Evolutionary conservation across 139 green algal genomes (phyloP).

Genomic region (Tetraselmis chui): DNA sequence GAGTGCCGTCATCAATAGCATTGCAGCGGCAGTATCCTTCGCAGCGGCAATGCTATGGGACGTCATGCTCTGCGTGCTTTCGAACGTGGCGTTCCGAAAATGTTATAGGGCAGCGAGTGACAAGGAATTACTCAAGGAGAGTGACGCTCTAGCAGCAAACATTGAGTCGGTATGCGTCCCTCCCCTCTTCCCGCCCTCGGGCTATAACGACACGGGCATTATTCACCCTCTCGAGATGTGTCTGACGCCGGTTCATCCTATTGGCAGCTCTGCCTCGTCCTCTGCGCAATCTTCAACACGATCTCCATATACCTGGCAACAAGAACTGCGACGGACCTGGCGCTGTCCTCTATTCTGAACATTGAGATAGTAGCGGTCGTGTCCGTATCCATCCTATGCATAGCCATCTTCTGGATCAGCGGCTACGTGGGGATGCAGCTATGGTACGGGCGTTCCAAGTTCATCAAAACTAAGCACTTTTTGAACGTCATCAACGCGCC

Average conservation of each 20-base stretch:
- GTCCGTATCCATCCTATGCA: neutral
- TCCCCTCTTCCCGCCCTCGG: neutral
- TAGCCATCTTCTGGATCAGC: neutral
- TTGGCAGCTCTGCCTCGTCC: neutral
- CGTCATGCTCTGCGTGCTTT: neutral
- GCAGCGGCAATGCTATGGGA: neutral
- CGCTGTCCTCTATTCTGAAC: neutral
- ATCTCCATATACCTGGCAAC: neutral
- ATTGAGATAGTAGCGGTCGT: neutral
- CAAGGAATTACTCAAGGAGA: neutral
- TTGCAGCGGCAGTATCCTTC: neutral
- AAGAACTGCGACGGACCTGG: neutral
- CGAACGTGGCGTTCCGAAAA: neutral
- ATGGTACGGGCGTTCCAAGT: neutral
- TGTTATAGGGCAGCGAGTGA: neutral
- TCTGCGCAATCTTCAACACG: neutral
- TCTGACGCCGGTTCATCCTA: neutral
- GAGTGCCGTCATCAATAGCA: neutral
- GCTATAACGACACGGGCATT: neutral
- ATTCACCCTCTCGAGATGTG: neutral
- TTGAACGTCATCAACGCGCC: neutral
- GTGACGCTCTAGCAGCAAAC: neutral
- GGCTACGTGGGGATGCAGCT: neutral
- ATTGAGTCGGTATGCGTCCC: neutral
- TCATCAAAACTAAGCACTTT: neutral